A percentile compares a stretch with the other conserved stretches of the same genome.
Conservation (phyloP, 2,329 filamentous ascomycete species). For the Colletotrichum zoysiae region DNA sequence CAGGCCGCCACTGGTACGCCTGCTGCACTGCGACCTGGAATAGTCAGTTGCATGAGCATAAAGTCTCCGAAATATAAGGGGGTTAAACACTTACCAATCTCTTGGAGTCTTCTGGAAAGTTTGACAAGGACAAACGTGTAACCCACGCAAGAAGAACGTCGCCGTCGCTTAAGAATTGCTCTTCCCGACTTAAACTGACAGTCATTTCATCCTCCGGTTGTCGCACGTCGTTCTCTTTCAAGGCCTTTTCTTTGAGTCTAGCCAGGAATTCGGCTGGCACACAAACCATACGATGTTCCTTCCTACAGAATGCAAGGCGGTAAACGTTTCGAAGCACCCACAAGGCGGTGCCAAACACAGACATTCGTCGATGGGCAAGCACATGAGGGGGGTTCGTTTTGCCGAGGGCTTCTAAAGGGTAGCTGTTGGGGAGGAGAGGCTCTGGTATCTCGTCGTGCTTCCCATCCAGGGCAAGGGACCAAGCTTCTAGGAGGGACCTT, state of each 20-base stretch:
- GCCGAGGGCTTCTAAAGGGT: background rate
- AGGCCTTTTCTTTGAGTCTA: constrained; percentile 1
- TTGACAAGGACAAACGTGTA: background rate
- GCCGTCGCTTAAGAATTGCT: background rate
- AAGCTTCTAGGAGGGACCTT: constrained; percentile 15
- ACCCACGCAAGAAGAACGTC: background rate
- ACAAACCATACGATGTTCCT: constrained; percentile 4
- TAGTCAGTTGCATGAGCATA: background rate
- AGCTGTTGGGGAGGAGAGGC: background rate
- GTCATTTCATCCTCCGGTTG: too few species aligned
- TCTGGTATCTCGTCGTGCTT: background rate
- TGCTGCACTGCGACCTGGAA: constrained; percentile 27
- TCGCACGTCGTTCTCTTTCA: background rate
- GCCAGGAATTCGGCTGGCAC: constrained; percentile 1
- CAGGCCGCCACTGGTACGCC: constrained; percentile 12
- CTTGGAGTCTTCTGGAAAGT: background rate
- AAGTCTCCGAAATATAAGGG: too few species aligned
- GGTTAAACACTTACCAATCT: background rate
- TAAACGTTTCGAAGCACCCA: constrained; percentile 11
- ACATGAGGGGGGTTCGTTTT: background rate
- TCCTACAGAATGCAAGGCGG: background rate
- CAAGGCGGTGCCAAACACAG: background rate
- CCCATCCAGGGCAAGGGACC: constrained; percentile 6
- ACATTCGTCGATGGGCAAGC: background rate
- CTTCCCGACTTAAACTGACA: background rate